phyloP scores from a whole-genome alignment of 2,329 filamentous ascomycete species.

The Scedosporium apiospermum region DNA sequence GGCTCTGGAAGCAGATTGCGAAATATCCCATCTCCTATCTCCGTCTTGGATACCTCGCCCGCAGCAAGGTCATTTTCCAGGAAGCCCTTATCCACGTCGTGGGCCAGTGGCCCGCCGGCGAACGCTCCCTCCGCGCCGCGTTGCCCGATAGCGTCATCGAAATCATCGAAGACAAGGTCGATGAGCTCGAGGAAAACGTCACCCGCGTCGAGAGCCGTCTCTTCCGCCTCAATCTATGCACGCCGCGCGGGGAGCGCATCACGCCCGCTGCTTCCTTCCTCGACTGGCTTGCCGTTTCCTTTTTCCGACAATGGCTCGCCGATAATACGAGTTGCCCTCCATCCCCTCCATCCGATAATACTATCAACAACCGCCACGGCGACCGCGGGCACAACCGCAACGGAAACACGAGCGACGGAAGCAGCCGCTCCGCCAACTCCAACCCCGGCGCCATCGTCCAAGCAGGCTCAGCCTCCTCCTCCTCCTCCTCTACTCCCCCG shows the following conservation, averaged over 20 bases:
- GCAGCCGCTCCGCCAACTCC: conserved; percentile 13
- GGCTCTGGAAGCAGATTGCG: conserved; percentile 91
- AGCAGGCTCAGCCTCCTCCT: conserved; percentile 20
- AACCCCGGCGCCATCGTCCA: conserved; percentile 12
- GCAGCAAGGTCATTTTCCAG: conserved; percentile 73
- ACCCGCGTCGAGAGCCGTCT: conserved; percentile 70
- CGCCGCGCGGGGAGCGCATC: conserved; percentile 71
- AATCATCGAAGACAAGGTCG: conserved; percentile 89
- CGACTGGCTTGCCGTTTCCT: conserved; percentile 78
- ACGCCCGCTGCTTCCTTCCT: conserved; percentile 70
- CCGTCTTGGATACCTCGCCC: conserved; percentile 76
- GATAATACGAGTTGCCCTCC: conserved; percentile 74
- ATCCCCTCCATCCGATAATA: conserved; percentile 13
- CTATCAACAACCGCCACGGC: neutral
- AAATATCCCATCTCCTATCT: conserved; percentile 93
- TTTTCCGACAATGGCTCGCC: conserved; percentile 89
- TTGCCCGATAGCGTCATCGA: conserved; percentile 72
- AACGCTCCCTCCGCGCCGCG: conserved; percentile 64
- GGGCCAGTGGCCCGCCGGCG: conserved; percentile 80
- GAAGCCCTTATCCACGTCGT: conserved; percentile 91
- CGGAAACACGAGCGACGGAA: conserved; percentile 17
- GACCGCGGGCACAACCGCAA: conserved; percentile 11
- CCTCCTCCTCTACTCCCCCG: conserved; percentile 25
- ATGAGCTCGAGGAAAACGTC: conserved; percentile 79
- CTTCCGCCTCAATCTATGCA: conserved; percentile 72